Conservation (phyloP, 306 rosid genomes). For the Herpetospermum pedunculosum region DNA sequence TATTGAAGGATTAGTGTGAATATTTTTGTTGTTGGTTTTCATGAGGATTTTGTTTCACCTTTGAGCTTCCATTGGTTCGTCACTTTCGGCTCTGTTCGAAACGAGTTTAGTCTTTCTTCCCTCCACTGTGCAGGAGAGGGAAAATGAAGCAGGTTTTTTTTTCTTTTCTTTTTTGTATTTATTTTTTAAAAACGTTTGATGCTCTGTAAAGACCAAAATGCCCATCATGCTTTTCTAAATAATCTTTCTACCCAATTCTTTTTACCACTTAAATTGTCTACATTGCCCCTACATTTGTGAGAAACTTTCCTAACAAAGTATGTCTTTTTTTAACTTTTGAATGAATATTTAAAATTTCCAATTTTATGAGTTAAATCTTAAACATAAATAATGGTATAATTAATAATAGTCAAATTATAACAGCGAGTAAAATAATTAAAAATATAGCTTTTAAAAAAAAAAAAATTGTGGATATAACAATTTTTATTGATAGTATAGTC, state of each 20-base stretch:
- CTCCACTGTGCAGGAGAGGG: constrained; percentile 37
- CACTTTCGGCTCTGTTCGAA: constrained; percentile 55
- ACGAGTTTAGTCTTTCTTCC: constrained; percentile 17
- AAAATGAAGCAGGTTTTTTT: constrained; percentile 15
- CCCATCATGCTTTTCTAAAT: constrained; percentile 8
- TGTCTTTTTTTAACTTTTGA: too few relatives aligned
- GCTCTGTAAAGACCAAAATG: constrained; percentile 6
- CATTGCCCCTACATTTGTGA: not conserved
- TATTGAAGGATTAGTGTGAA: not conserved
- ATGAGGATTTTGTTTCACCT: constrained; percentile 20
- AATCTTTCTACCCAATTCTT: not conserved
- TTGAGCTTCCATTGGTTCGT: constrained; percentile 57
- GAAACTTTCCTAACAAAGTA: too few relatives aligned
- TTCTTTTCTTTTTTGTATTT: not conserved
- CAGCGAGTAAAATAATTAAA: too few relatives aligned
- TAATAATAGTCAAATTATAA: too few relatives aligned
- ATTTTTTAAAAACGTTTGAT: not conserved
- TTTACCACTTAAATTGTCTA: not conserved
- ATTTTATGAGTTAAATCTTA: too few relatives aligned
- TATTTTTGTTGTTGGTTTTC: constrained; percentile 7
- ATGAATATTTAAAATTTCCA: too few relatives aligned
- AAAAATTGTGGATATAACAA: too few relatives aligned
- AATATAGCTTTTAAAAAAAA: too few relatives aligned
- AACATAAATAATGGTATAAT: too few relatives aligned
- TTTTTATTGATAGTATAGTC: too few relatives aligned